Evolutionary conservation across 176 grass and related monocot genomes (phyloP).

Genomic region (Musa troglodytarum): DNA sequence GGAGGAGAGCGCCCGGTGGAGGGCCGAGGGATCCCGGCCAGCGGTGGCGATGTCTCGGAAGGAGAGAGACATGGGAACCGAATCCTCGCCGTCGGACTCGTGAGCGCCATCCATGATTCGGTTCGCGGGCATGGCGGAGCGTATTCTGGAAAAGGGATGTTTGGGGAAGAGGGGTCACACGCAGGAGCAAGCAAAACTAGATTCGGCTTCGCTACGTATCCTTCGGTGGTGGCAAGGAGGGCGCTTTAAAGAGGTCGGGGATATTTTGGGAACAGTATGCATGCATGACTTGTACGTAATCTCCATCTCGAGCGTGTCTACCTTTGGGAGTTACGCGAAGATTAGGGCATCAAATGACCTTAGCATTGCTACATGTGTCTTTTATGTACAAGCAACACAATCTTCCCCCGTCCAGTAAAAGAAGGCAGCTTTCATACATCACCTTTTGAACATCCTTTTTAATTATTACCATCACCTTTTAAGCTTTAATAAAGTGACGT

Average conservation of each 20-base stretch:
- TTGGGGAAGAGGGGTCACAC: not conserved
- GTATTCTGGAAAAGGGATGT: not conserved
- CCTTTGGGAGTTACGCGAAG: too few relatives aligned
- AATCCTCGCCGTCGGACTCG: not conserved
- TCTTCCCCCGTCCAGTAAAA: not conserved
- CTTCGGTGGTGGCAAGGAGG: not conserved
- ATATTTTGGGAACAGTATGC: too few relatives aligned
- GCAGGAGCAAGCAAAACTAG: not conserved
- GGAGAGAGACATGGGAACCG: not conserved
- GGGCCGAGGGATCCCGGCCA: not conserved
- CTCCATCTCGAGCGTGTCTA: too few relatives aligned
- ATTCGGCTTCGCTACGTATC: not conserved
- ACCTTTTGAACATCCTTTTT: not conserved
- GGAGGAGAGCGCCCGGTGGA: not conserved
- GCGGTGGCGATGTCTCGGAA: not conserved
- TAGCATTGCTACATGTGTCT: too few relatives aligned
- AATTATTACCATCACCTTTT: slow-evolving; percentile 1
- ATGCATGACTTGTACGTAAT: too few relatives aligned
- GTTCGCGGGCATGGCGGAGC: not conserved
- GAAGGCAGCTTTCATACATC: not conserved
- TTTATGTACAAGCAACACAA: too few relatives aligned
- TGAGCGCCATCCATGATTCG: too few relatives aligned
- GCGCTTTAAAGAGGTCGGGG: too few relatives aligned
- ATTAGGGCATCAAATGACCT: too few relatives aligned
- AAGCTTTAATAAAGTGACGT: slow-evolving; percentile 4